phyloP scores from a whole-genome alignment of 306 rosid genomes.

The Malus fusca region DNA sequence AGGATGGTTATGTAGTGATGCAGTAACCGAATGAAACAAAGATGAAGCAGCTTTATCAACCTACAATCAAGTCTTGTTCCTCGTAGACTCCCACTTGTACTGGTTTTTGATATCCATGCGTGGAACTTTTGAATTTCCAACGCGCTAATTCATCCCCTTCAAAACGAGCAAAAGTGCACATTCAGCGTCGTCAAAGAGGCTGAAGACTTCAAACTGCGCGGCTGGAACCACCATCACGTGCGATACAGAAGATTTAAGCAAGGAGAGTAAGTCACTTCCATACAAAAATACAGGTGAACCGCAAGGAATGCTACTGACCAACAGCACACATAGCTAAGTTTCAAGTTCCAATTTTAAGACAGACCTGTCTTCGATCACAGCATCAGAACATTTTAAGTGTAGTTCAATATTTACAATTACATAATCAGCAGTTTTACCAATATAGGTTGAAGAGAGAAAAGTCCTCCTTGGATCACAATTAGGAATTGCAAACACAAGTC shows the following conservation, averaged over 20 bases:
- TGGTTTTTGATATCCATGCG: background rate
- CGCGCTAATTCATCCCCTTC: background rate
- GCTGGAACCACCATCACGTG: conserved; percentile 1
- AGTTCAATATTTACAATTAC: background rate
- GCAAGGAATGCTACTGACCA: background rate
- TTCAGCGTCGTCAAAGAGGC: background rate
- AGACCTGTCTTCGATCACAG: background rate
- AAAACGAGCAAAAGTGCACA: background rate
- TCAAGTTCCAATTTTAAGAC: background rate
- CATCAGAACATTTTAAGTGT: background rate
- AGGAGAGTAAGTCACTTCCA: conserved; percentile 2
- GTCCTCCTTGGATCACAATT: background rate
- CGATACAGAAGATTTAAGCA: background rate
- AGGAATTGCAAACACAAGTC: background rate
- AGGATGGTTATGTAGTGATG: no score
- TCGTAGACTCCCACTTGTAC: background rate
- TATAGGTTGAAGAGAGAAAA: background rate
- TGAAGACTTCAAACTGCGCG: background rate
- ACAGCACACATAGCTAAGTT: background rate
- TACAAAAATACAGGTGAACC: background rate
- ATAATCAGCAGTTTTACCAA: background rate
- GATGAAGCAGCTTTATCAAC: background rate
- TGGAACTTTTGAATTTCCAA: background rate
- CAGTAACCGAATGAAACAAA: background rate
- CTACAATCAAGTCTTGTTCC: background rate